Base-by-base conservation (phyloP, 805 yeast genomes). In the Yarrowia sp. region DNA sequence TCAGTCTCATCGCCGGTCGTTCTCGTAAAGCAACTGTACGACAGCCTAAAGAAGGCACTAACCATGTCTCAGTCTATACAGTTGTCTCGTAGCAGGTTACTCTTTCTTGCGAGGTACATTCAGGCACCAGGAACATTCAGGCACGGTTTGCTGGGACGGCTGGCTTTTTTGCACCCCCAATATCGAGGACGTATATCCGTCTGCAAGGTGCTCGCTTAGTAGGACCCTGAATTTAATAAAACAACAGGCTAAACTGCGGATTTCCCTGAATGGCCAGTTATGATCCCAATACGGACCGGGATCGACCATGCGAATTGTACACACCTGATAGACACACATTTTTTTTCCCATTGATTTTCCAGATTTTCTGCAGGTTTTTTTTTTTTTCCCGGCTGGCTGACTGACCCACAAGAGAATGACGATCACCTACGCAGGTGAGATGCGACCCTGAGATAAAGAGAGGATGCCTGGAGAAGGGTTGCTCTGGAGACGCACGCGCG, bases 61-160 rank as follows among this genome's bases (percentile, higher is more conserved):
- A 31, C 35, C n/a, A 14, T 32, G 36, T 32, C 36, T 32, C 36
- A 32, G 18, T n/a, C n/a, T 31, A 24, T 27, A 9, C 6, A n/a
- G 35, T 18, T 32, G 8, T 32, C 36, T 32, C 16, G 18, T 14
- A 14, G 9, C 13, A 32, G 6, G 14, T 4, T 14, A 32, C 35
- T n/a, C 7, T 13, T 32, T 13, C 36, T 14, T 14, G 36, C n/a
- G n/a, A n/a, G n/a, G n/a, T 38, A 38, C 25, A 38, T 21, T 38
- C 42, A 38, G 46, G 29, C 27, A 22, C 46, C 29, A 41, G 46
- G 46, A 41, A 41, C 46, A 22, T 41, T 24, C 46, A 41, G 46
- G 46, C 27, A 41, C 46, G 46, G 13, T 41, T 22, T 38, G n/a
- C 4, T 38, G n/a, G 4, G 6, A 19, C n/a, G 12, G 14, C n/a